These are phyloP conservation scores for Parafenestella ontariensis DNA, from an alignment of 2,329 filamentous ascomycete genomes.

Conservation along the genomic window DNA sequence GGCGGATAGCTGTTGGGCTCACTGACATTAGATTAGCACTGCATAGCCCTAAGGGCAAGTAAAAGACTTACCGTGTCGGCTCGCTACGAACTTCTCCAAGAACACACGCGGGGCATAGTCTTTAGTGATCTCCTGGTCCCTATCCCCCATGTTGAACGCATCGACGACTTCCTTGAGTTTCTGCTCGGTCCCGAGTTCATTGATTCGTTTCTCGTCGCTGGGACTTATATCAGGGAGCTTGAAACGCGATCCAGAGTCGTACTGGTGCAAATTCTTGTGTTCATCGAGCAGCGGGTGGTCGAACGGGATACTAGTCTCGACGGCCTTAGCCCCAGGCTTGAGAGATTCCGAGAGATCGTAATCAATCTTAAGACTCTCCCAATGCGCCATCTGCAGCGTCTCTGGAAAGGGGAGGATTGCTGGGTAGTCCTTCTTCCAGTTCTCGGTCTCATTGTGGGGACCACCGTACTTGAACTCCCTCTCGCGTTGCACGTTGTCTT, in stretches of 20 bases:
- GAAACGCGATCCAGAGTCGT: slow-evolving; percentile 41
- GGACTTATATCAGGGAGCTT: slow-evolving; percentile 24
- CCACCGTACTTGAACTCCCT: slow-evolving; percentile 36
- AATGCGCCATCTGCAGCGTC: slow-evolving; percentile 34
- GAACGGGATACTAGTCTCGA: slow-evolving; percentile 27
- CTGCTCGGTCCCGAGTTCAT: slow-evolving; percentile 1
- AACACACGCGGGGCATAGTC: slow-evolving; percentile 30
- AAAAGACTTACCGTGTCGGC: slow-evolving; percentile 4
- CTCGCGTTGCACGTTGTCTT: slow-evolving; percentile 4
- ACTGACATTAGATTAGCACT: background rate
- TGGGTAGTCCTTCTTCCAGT: slow-evolving; percentile 29
- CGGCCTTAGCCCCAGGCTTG: slow-evolving; percentile 7
- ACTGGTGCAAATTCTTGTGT: slow-evolving; percentile 17
- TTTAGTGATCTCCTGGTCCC: slow-evolving; percentile 1
- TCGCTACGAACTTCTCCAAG: slow-evolving; percentile 17
- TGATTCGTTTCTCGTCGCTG: slow-evolving; percentile 5
- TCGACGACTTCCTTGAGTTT: slow-evolving; percentile 12
- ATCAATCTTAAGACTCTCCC: slow-evolving; percentile 39
- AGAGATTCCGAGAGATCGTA: slow-evolving; percentile 29
- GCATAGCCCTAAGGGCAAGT: background rate
- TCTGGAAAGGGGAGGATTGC: slow-evolving; percentile 37
- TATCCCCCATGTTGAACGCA: slow-evolving; percentile 14
- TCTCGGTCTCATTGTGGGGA: slow-evolving; percentile 27
- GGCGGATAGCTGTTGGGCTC: slow-evolving; percentile 7
- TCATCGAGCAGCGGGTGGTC: slow-evolving; percentile 13